A percentile compares a stretch with the other conserved stretches of the same genome.
phyloP scores from a whole-genome alignment of 306 rosid species.

The Trifolium fragiferum region DNA sequence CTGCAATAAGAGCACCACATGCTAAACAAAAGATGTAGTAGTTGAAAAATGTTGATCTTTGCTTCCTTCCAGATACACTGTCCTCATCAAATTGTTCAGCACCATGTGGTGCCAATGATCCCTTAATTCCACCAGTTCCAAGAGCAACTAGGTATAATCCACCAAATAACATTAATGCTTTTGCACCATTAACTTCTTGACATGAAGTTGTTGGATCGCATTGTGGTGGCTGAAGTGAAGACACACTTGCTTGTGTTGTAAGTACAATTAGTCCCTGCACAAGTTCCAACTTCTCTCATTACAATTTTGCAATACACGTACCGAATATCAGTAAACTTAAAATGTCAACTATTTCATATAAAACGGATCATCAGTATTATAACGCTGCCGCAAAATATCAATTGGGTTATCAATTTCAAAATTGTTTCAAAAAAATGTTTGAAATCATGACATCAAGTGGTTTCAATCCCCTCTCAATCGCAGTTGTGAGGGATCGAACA shows the following conservation, averaged over 20 bases:
- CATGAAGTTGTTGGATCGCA: conserved; percentile 54
- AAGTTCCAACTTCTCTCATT: conserved; percentile 1
- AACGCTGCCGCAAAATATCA: too few species aligned
- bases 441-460: too few species aligned
- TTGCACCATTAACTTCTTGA: conserved; percentile 64
- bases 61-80: conserved; percentile 69
- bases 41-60: conserved; percentile 89
- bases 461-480: too few species aligned
- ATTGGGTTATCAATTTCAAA: too few species aligned
- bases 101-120: conserved; percentile 83
- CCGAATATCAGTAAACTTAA: too few species aligned
- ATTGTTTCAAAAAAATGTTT: too few species aligned
- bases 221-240: conserved; percentile 66
- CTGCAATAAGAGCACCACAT: conserved; percentile 80
- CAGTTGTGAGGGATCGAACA: too few species aligned
- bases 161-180: conserved; percentile 62
- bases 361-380: too few species aligned
- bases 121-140: conserved; percentile 92
- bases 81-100: conserved; percentile 88
- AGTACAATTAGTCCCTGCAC: conserved; percentile 76
- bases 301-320: background rate
- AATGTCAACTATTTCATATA: too few species aligned
- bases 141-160: conserved; percentile 89
- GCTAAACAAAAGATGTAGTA: conserved; percentile 81
- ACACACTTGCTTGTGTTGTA: conserved; percentile 68